A percentile compares a stretch with the other conserved stretches of the same genome.
These are phyloP conservation scores for Pezicula carpinea DNA, from an alignment of 2,329 filamentous ascomycete species.

Conservation along the genomic window DNA sequence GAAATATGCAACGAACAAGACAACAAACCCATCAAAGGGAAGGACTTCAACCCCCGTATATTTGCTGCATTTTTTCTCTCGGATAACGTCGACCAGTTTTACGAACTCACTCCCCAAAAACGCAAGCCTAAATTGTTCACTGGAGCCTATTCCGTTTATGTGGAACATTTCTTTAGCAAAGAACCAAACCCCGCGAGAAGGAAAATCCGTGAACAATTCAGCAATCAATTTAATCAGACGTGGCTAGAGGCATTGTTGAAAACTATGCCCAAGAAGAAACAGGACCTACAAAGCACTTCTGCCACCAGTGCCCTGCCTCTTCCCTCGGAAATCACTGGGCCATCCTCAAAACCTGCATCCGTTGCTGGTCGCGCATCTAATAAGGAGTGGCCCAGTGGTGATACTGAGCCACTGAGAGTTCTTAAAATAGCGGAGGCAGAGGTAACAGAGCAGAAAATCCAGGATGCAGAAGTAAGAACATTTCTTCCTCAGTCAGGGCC, in stretches of 20 bases:
- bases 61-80: conserved; percentile 5
- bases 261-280: not conserved
- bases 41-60: conserved; percentile 5
- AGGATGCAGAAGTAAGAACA: too few species aligned
- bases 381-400: too few species aligned
- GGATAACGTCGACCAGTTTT: conserved; percentile 2
- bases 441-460: too few species aligned
- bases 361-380: too few species aligned
- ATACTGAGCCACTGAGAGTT: too few species aligned
- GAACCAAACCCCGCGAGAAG: not conserved
- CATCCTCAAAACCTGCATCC: too few species aligned
- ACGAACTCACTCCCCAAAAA: not conserved
- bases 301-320: too few species aligned
- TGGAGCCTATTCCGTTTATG: not conserved
- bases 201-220: not conserved
- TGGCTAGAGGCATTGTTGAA: not conserved
- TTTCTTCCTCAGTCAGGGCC: too few species aligned
- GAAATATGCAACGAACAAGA: not conserved
- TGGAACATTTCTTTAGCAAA: not conserved
- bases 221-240: not conserved
- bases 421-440: too few species aligned
- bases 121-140: not conserved
- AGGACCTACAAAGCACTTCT: too few species aligned
- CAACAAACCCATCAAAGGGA: conserved; percentile 5
- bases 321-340: too few species aligned